These are phyloP conservation scores for Grigorovia humatica DNA, from an alignment of 805 yeast species.

Conservation along the genomic window DNA sequence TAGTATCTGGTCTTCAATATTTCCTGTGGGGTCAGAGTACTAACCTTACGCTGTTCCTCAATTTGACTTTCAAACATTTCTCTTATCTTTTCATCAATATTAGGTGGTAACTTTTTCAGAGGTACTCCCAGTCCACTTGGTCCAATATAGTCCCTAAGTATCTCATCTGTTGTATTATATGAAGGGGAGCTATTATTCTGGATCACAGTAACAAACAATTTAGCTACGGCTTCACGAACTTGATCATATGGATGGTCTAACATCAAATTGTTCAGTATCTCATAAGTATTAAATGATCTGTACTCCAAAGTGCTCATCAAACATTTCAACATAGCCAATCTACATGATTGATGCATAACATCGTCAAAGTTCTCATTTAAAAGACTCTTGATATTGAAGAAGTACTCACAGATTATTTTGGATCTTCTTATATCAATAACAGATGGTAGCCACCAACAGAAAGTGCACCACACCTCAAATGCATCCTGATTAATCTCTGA, in stretches of 20 bases:
- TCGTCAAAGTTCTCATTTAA: slow-evolving; percentile 44
- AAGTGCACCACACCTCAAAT: slow-evolving; percentile 60
- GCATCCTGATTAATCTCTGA: slow-evolving; percentile 66
- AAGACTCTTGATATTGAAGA: slow-evolving; percentile 34
- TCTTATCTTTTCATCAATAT: slow-evolving; percentile 32
- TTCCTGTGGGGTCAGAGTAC: slow-evolving; percentile 41
- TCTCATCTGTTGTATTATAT: slow-evolving; percentile 5
- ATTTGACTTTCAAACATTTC: slow-evolving; percentile 37
- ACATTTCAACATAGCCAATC: slow-evolving; percentile 42
- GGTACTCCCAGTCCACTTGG: slow-evolving; percentile 29
- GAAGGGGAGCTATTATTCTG: slow-evolving; percentile 22
- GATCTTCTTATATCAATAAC: slow-evolving; percentile 60
- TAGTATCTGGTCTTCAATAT: slow-evolving; percentile 50
- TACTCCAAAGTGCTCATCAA: slow-evolving; percentile 42
- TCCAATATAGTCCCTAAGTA: slow-evolving; percentile 7
- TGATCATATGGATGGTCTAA: slow-evolving; percentile 59
- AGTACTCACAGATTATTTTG: slow-evolving; percentile 37
- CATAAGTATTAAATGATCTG: slow-evolving; percentile 43
- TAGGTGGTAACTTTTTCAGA: slow-evolving; percentile 23
- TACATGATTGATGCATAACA: slow-evolving; percentile 54
- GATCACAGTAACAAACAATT: slow-evolving; percentile 33
- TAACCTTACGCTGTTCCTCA: slow-evolving; percentile 27
- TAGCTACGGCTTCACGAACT: slow-evolving; percentile 60
- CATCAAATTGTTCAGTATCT: slow-evolving; percentile 33
- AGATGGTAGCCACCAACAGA: slow-evolving; percentile 63